Conservation (phyloP, 805 yeast species). For the Vanderwaltozyma polyspora region DNA sequence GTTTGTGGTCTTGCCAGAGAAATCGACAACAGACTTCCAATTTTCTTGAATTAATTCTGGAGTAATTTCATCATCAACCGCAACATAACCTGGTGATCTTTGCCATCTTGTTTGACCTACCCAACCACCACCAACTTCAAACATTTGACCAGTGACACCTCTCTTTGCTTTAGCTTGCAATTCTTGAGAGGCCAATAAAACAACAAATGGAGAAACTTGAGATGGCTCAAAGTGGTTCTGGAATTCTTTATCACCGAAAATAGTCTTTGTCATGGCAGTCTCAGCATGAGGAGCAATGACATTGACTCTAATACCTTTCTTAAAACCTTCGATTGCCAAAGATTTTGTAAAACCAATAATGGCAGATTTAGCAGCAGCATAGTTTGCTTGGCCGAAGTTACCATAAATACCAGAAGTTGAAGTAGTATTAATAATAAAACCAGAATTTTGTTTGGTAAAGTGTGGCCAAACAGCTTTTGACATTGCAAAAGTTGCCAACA, state of each 20-base stretch:
- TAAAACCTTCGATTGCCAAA: conserved; percentile 83
- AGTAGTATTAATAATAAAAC: conserved; percentile 70
- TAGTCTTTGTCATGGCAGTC: conserved; percentile 90
- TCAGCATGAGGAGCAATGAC: conserved; percentile 96
- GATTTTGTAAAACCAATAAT: conserved; percentile 78
- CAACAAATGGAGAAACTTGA: conserved; percentile 83
- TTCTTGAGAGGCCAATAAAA: conserved; percentile 64
- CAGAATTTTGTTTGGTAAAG: conserved; percentile 65
- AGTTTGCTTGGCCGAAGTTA: conserved; percentile 94
- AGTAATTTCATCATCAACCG: conserved; percentile 32
- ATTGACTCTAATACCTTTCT: conserved; percentile 61
- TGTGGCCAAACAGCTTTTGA: conserved; percentile 90
- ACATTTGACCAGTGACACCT: conserved; percentile 63
- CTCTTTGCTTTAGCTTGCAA: conserved; percentile 31
- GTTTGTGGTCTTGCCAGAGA: conserved; percentile 44
- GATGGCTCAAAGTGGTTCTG: conserved; percentile 69
- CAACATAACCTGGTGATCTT: conserved; percentile 75
- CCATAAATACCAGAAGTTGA: conserved; percentile 97
- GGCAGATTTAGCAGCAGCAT: conserved; percentile 87
- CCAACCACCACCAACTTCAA: conserved; percentile 97
- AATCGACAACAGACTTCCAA: conserved; percentile 59
- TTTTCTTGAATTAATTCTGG: conserved; percentile 64
- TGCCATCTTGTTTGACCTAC: conserved; percentile 91
- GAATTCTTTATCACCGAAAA: conserved; percentile 68
- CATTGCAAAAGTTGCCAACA: conserved; percentile 69